Conservation (phyloP, 768 basidiomycete species). For the Baorangia bicolor region DNA sequence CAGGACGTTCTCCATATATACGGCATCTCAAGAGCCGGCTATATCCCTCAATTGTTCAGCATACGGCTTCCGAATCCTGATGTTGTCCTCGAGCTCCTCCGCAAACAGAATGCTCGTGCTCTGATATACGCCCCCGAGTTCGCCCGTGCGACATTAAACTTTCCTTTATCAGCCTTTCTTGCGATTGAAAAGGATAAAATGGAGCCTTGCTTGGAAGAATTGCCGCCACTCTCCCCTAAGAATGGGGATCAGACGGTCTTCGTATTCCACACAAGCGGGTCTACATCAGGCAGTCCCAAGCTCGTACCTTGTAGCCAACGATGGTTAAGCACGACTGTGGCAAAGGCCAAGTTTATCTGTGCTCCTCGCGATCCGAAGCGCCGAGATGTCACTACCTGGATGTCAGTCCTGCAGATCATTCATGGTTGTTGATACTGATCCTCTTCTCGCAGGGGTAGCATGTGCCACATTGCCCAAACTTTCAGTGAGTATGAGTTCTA, state of each 20-base stretch:
- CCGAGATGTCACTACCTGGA: constrained; percentile 71
- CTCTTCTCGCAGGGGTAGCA: constrained; percentile 62
- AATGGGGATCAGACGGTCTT: constrained; percentile 49
- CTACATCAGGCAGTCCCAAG: constrained; percentile 81
- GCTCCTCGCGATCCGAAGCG: constrained; percentile 47
- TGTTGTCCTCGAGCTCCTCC: constrained; percentile 68
- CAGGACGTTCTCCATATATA: constrained; percentile 72
- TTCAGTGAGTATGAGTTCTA: constrained; percentile 53
- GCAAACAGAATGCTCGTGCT: constrained; percentile 59
- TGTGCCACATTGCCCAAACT: constrained; percentile 79
- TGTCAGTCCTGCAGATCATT: constrained; percentile 47
- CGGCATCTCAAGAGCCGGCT: constrained; percentile 72
- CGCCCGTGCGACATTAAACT: constrained; percentile 39
- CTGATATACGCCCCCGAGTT: constrained; percentile 66
- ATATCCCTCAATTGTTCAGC: constrained; percentile 76
- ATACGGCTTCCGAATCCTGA: constrained; percentile 71
- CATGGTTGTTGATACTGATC: constrained; percentile 29
- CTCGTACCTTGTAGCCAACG: constrained; percentile 68
- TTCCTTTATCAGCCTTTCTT: constrained; percentile 49
- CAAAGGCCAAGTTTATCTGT: constrained; percentile 58
- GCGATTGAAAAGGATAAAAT: constrained; percentile 42
- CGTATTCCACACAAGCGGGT: constrained; percentile 80
- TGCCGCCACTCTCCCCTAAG: constrained; percentile 44
- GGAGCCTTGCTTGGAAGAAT: constrained; percentile 35
- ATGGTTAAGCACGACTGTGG: constrained; percentile 61